Conservation (phyloP, 2,329 filamentous ascomycete species). For the Acrocalymma vagum region DNA sequence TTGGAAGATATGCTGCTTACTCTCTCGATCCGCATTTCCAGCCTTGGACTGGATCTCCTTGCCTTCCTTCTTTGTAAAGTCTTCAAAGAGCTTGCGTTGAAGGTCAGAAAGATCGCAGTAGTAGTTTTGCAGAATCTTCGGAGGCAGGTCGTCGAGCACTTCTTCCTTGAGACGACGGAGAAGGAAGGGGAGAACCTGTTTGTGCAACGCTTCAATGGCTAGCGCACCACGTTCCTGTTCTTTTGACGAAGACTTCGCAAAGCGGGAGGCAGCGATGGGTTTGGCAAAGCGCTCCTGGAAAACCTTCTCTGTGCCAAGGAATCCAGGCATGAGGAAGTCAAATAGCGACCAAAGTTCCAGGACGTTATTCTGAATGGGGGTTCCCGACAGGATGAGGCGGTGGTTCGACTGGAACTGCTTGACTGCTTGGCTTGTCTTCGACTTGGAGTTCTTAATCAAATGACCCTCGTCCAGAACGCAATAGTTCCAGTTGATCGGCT, state of each 20-base stretch:
- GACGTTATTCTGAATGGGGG: slow-evolving; percentile 97
- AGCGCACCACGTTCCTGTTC: slow-evolving; percentile 97
- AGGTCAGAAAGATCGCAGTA: slow-evolving; percentile 97
- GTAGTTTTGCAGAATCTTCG: slow-evolving; percentile 99
- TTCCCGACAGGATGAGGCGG: slow-evolving; percentile 93
- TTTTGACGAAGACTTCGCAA: slow-evolving; percentile 96
- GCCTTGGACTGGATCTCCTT: slow-evolving; percentile 87
- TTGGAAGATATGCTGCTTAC: slow-evolving; percentile 99
- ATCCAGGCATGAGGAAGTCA: slow-evolving; percentile 98
- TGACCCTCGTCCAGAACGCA: slow-evolving; percentile 97
- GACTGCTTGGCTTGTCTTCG: slow-evolving; percentile 92
- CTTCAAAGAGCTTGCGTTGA: slow-evolving; percentile 93
- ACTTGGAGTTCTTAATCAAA: slow-evolving; percentile 97
- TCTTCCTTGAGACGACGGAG: slow-evolving; percentile 97
- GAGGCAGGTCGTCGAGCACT: slow-evolving; percentile 92
- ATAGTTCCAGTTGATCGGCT: slow-evolving; percentile 93
- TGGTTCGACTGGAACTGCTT: slow-evolving; percentile 92
- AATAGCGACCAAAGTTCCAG: slow-evolving; percentile 97
- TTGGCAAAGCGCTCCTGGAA: slow-evolving; percentile 95
- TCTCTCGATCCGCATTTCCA: slow-evolving; percentile 80
- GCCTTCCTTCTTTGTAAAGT: slow-evolving; percentile 93
- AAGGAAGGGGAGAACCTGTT: slow-evolving; percentile 96
- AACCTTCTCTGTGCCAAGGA: slow-evolving; percentile 95
- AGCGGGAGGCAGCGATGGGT: slow-evolving; percentile 91
- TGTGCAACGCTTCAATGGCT: slow-evolving; percentile 97